Evolutionary conservation across 1,284 basidiomycete species (phyloP).

Genomic region (Cerioporus squamosus): DNA sequence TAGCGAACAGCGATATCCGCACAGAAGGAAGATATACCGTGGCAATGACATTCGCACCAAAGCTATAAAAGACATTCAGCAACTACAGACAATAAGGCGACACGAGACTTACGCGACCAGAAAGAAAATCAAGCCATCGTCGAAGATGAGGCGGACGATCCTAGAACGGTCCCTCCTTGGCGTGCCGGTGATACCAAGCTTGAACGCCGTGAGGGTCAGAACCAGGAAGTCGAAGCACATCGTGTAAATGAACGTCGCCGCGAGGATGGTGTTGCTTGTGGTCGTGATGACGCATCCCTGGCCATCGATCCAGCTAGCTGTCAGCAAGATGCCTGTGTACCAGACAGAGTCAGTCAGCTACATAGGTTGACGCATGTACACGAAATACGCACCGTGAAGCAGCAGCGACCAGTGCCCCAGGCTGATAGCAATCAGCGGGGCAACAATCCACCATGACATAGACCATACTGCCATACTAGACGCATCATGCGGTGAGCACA

Average conservation of each 20-base stretch:
- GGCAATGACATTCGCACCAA: conserved; percentile 68
- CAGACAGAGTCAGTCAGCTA: conserved; percentile 1
- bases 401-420: conserved; percentile 78
- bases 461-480: conserved; percentile 75
- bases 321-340: conserved; percentile 59
- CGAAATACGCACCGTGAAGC: conserved; percentile 58
- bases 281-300: conserved; percentile 55
- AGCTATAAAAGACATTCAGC: conserved; percentile 44
- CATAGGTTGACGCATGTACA: conserved; percentile 25
- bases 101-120: conserved; percentile 61
- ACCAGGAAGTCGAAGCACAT: conserved; percentile 34
- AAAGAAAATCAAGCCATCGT: conserved; percentile 75
- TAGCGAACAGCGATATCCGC: background rate
- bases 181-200: conserved; percentile 47
- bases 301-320: conserved; percentile 56
- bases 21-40: conserved; percentile 46
- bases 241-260: conserved; percentile 42
- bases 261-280: conserved; percentile 60
- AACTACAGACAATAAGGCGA: background rate
- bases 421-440: conserved; percentile 59
- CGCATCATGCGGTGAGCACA: conserved; percentile 1
- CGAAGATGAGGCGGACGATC: conserved; percentile 68
- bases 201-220: conserved; percentile 40
- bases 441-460: conserved; percentile 59
- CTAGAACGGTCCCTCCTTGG: conserved; percentile 48